phyloP scores from a whole-genome alignment of 73 alveolate genomes.

The Blepharisma japonicum region DNA sequence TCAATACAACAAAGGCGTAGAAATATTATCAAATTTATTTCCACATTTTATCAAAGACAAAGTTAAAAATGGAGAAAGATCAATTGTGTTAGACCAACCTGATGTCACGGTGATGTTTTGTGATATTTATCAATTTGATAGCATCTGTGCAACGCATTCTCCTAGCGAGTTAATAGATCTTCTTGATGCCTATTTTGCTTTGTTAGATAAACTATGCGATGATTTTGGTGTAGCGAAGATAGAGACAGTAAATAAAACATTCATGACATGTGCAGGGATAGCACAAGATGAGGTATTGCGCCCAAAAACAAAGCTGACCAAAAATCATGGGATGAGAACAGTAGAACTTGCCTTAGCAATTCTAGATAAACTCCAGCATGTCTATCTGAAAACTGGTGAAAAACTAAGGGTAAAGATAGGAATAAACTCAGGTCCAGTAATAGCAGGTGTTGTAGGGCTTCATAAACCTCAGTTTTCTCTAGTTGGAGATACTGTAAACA shows the following conservation, averaged over 20 bases:
- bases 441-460: slow-evolving; percentile 98
- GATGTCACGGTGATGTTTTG: slow-evolving; percentile 59
- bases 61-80: slow-evolving; percentile 55
- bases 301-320: background rate
- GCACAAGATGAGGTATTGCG: slow-evolving; percentile 44
- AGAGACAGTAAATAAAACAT: slow-evolving; percentile 87
- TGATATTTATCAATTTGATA: slow-evolving; percentile 59
- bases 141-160: slow-evolving; percentile 46
- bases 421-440: slow-evolving; percentile 95
- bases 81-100: slow-evolving; percentile 60
- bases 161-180: slow-evolving; percentile 60
- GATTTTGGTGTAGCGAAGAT: slow-evolving; percentile 53
- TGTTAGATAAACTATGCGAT: slow-evolving; percentile 59
- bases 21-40: slow-evolving; percentile 54
- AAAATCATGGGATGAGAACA: slow-evolving; percentile 26
- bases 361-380: slow-evolving; percentile 19
- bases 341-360: slow-evolving; percentile 19
- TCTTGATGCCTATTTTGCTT: slow-evolving; percentile 46
- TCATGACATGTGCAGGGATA: slow-evolving; percentile 90
- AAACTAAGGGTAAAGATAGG: slow-evolving; percentile 74
- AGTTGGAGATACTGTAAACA: slow-evolving; percentile 98
- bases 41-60: slow-evolving; percentile 74
- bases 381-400: slow-evolving; percentile 9
- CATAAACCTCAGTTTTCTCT: slow-evolving; percentile 97
- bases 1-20: slow-evolving; percentile 37